Evolutionary conservation across 73 alveolate species (phyloP).

Genomic region (Paramecium tetraurelia): DNA sequence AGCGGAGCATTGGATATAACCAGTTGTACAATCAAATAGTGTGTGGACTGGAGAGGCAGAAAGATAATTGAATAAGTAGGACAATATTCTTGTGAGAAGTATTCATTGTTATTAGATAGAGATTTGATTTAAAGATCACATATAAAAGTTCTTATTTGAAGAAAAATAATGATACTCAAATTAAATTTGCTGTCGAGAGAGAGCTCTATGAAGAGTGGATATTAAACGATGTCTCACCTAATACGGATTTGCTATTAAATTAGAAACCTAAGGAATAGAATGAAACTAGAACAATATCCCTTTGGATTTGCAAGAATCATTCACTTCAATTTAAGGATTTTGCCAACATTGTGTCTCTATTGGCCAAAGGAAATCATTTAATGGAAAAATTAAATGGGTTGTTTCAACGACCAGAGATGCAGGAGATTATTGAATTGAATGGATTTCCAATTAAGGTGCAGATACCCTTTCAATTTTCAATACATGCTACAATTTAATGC

Average conservation of each 20-base stretch:
- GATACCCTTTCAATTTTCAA: conserved; percentile 39
- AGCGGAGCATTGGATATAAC: conserved; percentile 37
- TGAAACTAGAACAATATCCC: conserved; percentile 22
- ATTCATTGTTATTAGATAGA: background rate
- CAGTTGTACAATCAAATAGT: background rate
- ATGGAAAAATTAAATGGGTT: background rate
- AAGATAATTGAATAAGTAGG: background rate
- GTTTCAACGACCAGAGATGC: conserved; percentile 21
- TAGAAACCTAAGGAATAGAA: background rate
- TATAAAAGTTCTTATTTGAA: conserved; percentile 6
- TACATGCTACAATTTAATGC: conserved; percentile 30
- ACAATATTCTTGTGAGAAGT: conserved; percentile 23
- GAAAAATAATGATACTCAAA: conserved; percentile 19
- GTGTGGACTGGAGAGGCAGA: conserved; percentile 33
- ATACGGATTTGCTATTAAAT: background rate
- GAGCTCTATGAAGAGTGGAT: conserved; percentile 40
- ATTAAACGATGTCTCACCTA: background rate
- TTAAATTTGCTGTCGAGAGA: conserved; percentile 35
- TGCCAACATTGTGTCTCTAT: background rate
- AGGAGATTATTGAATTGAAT: background rate
- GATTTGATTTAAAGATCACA: conserved; percentile 42
- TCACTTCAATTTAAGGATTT: conserved; percentile 15
- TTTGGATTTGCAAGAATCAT: conserved; percentile 43
- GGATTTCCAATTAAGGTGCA: conserved; percentile 38
- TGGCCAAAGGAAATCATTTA: conserved; percentile 17